Percentiles rank a stretch among this genome's conserved stretches.
phyloP scores from a whole-genome alignment of 352 stramenopile species.

The Globisporangium cystogenes region DNA sequence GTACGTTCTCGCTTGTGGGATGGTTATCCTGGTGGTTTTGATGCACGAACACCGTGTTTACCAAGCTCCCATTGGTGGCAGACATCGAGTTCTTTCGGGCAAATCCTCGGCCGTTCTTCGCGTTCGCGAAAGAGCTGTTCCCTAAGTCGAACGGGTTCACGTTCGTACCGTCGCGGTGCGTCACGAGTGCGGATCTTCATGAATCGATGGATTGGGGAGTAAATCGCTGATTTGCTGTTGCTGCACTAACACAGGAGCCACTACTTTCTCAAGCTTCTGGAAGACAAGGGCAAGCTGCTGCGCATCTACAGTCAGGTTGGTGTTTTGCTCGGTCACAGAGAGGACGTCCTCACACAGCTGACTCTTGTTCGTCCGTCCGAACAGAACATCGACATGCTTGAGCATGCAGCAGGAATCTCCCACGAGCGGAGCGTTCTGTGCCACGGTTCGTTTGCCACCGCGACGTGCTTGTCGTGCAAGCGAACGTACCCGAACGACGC shows the following conservation, averaged over 20 bases:
- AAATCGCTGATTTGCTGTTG: not conserved
- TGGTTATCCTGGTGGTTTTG: too few species aligned
- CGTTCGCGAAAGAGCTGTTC: constrained; percentile 91
- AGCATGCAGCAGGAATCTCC: constrained; percentile 90
- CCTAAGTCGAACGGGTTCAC: constrained; percentile 77
- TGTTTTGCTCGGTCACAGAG: not conserved
- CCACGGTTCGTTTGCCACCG: constrained; percentile 92
- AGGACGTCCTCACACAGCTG: not conserved
- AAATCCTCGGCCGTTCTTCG: constrained; percentile 97
- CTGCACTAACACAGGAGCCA: constrained; percentile 67
- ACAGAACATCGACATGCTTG: constrained; percentile 99
- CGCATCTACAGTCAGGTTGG: constrained; percentile 88
- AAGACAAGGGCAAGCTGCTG: constrained; percentile 91
- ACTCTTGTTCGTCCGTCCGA: not conserved
- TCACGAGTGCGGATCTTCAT: not conserved
- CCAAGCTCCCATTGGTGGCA: constrained; percentile 10
- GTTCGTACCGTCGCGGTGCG: constrained; percentile 64
- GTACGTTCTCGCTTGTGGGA: constrained; percentile 17
- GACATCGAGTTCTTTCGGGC: constrained; percentile 97
- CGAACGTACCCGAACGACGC: constrained; percentile 72
- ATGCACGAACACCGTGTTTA: not conserved
- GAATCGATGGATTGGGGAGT: too few species aligned
- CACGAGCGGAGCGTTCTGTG: constrained; percentile 90
- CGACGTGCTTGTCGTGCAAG: constrained; percentile 91
- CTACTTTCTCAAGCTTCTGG: constrained; percentile 93